These are phyloP conservation scores for Cordyceps fumosorosea DNA, from an alignment of 2,329 filamentous ascomycete species.

Conservation along the genomic window DNA sequence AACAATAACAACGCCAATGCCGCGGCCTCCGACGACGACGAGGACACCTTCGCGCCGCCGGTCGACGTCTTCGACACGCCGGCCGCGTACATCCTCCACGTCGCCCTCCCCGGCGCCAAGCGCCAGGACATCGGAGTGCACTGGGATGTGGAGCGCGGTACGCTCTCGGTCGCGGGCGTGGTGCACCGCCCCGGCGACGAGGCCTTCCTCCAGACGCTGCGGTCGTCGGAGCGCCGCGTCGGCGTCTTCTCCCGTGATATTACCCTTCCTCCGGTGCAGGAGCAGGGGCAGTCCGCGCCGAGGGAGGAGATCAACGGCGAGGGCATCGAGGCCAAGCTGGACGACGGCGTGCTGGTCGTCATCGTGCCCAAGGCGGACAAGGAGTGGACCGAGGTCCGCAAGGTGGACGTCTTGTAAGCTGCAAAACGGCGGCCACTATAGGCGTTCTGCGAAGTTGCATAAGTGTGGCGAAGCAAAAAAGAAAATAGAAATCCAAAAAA, in stretches of 20 bases:
- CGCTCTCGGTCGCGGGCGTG: conserved; percentile 63
- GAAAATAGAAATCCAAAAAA: no score
- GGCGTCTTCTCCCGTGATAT: conserved; percentile 70
- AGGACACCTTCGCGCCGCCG: conserved; percentile 53
- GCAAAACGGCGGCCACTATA: no score
- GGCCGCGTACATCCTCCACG: conserved; percentile 60
- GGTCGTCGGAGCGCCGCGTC: conserved; percentile 60
- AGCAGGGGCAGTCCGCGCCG: conserved; percentile 26
- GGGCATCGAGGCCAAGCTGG: conserved; percentile 66
- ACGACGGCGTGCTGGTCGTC: conserved; percentile 71
- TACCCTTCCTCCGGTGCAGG: conserved; percentile 45
- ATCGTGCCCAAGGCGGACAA: conserved; percentile 67
- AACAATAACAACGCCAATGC: conserved; percentile 12
- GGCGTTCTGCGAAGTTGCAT: background rate
- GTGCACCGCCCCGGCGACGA: conserved; percentile 68
- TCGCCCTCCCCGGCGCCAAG: conserved; percentile 71
- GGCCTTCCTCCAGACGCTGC: conserved; percentile 56
- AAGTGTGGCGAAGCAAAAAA: background rate
- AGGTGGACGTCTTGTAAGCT: conserved; percentile 48
- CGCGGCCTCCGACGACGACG: conserved; percentile 17
- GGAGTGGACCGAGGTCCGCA: conserved; percentile 57
- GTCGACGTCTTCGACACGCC: conserved; percentile 69
- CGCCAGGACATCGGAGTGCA: conserved; percentile 72
- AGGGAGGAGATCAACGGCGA: conserved; percentile 52
- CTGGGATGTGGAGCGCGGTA: conserved; percentile 63